Conservation (phyloP, 495 filamentous ascomycete genomes). For the Parathielavia hyrcaniae region DNA sequence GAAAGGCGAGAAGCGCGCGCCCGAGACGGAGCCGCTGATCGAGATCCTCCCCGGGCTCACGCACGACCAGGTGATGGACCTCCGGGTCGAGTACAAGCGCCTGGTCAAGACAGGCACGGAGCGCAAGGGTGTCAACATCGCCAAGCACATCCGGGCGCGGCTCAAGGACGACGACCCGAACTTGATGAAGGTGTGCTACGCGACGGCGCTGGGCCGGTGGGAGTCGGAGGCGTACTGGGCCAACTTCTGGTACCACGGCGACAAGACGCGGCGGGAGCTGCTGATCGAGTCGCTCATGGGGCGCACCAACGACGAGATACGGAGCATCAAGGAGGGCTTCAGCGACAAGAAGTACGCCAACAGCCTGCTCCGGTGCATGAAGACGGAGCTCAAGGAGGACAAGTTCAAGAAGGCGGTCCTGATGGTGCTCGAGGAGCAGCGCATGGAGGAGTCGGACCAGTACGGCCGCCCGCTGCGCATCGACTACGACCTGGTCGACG, state of each 20-base stretch:
- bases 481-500: slow-evolving; percentile 50
- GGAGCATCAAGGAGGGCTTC: slow-evolving; percentile 89
- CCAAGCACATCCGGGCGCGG: slow-evolving; percentile 86
- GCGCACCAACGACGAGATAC: slow-evolving; percentile 75
- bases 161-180: slow-evolving; percentile 57
- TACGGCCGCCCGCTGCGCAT: slow-evolving; percentile 37
- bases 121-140: slow-evolving; percentile 83
- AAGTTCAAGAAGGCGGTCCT: slow-evolving; percentile 91
- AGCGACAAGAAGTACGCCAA: slow-evolving; percentile 87
- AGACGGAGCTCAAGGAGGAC: slow-evolving; percentile 82
- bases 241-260: slow-evolving; percentile 95
- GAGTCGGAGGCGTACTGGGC: slow-evolving; percentile 97
- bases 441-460: slow-evolving; percentile 69
- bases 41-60: slow-evolving; percentile 77
- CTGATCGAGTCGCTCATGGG: slow-evolving; percentile 92
- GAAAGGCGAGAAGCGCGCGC: slow-evolving; percentile 55
- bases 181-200: slow-evolving; percentile 85
- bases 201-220: slow-evolving; percentile 83
- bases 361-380: slow-evolving; percentile 77
- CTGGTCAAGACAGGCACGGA: slow-evolving; percentile 65
- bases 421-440: slow-evolving; percentile 68
- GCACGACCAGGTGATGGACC: slow-evolving; percentile 75
- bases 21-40: slow-evolving; percentile 64
- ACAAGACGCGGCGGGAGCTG: slow-evolving; percentile 74
- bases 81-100: slow-evolving; percentile 83